Evolutionary conservation across 805 yeast species (phyloP), one percentile per base, ranked within the genome.

Genomic region (Schizosaccharomyces japonicus): DNA sequence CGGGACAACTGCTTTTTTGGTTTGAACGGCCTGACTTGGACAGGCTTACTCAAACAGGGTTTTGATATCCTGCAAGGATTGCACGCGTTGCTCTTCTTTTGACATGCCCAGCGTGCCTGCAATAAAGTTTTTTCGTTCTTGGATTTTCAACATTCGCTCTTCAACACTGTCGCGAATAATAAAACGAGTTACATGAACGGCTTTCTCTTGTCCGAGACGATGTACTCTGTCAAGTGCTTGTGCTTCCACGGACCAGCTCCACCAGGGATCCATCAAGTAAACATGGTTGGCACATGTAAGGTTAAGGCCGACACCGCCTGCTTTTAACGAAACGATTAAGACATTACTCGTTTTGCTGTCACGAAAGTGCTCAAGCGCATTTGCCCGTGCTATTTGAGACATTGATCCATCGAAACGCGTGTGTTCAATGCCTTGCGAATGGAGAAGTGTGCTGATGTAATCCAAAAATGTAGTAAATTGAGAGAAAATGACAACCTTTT

Each of bases 231-330:
- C 55, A 30, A 53, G 53, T 8, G 55, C 55, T 32, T 53, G 55
- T 1, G 54, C 39, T 44, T 53, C 55, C 23, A 53, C 55, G 45
- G 93, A 81, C 44, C 82, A 92, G 28, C 90, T 80, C 95, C 95
- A 85, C 90, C 94, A 85, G 0, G 95, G 95, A 56, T 85, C 95
- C 82, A 87, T 78, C 72, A 85, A 69, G 54, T 76, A 83, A 2
- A 92, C 95, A 31, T 72, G 69, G 0, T 81, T 78, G 0, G 95
- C 94, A 47, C 77, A 73, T 0, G 94, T 85, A 51, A 85, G 64
- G 57, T 85, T 85, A 52, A 85, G 66, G 0, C 95, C 95, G 10
- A 84, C 94, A 5, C 95, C 95, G 23, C 95, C 95, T 0, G 95
- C 93, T 59, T 83, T 85, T 52, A 84, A 63, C 5, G 93, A 79